Evolutionary conservation across 169 alveolate species (phyloP), one percentile per base, ranked within the genome.

Genomic region (Plasmodium coatneyi): DNA sequence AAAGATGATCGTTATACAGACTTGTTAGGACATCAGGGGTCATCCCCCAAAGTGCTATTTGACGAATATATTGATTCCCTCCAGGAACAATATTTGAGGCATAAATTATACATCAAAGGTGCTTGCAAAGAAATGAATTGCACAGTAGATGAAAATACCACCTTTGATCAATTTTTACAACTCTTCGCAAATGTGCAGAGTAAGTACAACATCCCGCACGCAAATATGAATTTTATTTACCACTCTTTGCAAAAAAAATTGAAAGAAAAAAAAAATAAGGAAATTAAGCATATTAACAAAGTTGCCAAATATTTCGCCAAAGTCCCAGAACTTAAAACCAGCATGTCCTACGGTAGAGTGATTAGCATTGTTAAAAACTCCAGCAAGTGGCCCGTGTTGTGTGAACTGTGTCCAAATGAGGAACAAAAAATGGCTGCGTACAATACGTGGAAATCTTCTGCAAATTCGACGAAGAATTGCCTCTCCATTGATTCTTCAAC

Each of bases 11-110:
- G 93, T 2, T 87, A 87, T 60, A 87, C 93, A 78, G 93, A 87
- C 43, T 78, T 92, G 83, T 83, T 93, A 46, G 96, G 96, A 7
- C 96, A 93, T 49, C 92, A 92, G 34, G 96, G 96, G 56, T 87
- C 95, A 5, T 79, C 96, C 41, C 96, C 96, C 9, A 87, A 83
- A 43, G 91, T 91, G n/a, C 60, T 94, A 60, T 94, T 94, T 86
- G 93, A 80, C n/a, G 96, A 94, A 74, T 84, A 82, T 60, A 87
- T 92, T 54, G 94, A 92, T 16, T 10, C 76, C 43, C 78, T 94
- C 49, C 86, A 84, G 79, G 92, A 91, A 76, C 92, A 93, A 41
- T 91, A 93, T 60, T 60, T 83, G 86, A 82, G 78, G 86, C 95
- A 87, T 71, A 93, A 93, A 70, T 46, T 36, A 6, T 76, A 80